A percentile compares a stretch with the other conserved stretches of the same genome.
phyloP scores from a whole-genome alignment of 257 asterid species.

The Verbena officinalis region DNA sequence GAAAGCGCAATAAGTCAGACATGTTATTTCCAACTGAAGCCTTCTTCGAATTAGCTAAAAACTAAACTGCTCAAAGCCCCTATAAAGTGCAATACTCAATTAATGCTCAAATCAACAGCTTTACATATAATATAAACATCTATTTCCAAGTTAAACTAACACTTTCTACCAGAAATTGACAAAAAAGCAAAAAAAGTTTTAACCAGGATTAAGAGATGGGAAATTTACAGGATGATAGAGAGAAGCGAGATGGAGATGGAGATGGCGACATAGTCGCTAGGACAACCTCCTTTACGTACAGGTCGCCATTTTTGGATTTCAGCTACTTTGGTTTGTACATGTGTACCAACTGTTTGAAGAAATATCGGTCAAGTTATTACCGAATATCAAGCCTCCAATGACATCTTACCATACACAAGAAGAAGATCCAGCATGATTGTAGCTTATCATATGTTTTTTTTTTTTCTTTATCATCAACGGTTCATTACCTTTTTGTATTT shows the following conservation, averaged over 20 bases:
- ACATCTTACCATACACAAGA: no score
- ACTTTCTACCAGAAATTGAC: not conserved
- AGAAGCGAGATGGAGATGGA: slow-evolving; percentile 60
- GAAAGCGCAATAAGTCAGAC: not conserved
- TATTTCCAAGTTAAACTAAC: not conserved
- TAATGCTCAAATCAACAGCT: slow-evolving; percentile 10
- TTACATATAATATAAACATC: not conserved
- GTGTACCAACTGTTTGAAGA: no score
- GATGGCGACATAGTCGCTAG: slow-evolving; percentile 76
- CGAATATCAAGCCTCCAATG: no score
- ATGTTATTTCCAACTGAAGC: not conserved
- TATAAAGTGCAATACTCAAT: not conserved
- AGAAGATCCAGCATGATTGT: no score
- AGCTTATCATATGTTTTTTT: no score
- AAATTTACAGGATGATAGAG: slow-evolving; percentile 59
- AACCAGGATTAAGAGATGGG: slow-evolving; percentile 11
- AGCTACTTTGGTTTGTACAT: slow-evolving; percentile 34
- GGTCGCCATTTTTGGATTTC: slow-evolving; percentile 52
- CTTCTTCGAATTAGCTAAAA: slow-evolving; percentile 22
- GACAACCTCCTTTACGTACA: slow-evolving; percentile 87
- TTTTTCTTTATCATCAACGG: no score
- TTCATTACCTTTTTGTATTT: no score
- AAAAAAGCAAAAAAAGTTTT: no score
- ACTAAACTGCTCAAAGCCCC: not conserved
- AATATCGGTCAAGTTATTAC: no score